Conservation (phyloP, 805 yeast genomes). For the Ogataea pini region DNA sequence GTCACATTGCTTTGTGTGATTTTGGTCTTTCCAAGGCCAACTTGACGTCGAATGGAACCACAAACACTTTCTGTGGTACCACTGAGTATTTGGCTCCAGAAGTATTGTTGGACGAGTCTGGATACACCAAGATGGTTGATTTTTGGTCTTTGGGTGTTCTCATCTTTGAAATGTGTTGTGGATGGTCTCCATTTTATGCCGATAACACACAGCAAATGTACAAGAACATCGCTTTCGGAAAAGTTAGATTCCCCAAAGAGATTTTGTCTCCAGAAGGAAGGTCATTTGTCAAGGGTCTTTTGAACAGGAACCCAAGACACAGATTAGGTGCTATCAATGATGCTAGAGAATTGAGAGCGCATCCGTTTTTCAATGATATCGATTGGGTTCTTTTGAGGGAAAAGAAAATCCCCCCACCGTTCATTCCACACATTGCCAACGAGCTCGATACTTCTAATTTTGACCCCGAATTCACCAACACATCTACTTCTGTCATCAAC, state of each 20-base stretch:
- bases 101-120: constrained; percentile 89
- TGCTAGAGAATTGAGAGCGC: constrained; percentile 89
- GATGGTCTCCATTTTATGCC: constrained; percentile 99
- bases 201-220: constrained; percentile 99
- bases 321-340: constrained; percentile 89
- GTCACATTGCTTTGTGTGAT: constrained; percentile 96
- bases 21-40: constrained; percentile 96
- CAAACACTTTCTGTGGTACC: constrained; percentile 97
- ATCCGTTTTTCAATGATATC: constrained; percentile 86
- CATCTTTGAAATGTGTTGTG: constrained; percentile 98
- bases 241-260: constrained; percentile 95
- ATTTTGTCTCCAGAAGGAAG: constrained; percentile 91
- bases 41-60: constrained; percentile 79
- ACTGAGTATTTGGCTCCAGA: constrained; percentile 98
- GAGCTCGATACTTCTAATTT: constrained; percentile 96
- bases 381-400: constrained; percentile 82
- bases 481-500: constrained; percentile 79
- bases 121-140: constrained; percentile 98
- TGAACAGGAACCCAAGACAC: constrained; percentile 94
- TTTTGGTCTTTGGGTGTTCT: constrained; percentile 98
- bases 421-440: constrained; percentile 86
- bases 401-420: constrained; percentile 93
- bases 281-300: constrained; percentile 89
- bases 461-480: constrained; percentile 95
- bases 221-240: constrained; percentile 97